phyloP scores from a whole-genome alignment of 495 filamentous ascomycete genomes.

The Aspergillus diversus region DNA sequence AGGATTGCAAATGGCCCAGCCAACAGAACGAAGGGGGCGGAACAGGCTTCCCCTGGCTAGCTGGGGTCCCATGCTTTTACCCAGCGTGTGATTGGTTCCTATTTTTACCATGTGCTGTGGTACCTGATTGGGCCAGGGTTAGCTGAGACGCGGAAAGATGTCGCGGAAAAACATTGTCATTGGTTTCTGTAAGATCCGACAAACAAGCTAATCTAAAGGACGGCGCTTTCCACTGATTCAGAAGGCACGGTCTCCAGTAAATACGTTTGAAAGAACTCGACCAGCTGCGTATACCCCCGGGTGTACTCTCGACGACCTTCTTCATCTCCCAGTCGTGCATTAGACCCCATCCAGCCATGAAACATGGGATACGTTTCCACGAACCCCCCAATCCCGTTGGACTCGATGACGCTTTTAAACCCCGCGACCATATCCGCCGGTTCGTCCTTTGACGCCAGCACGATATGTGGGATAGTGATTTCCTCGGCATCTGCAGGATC shows the following conservation, averaged over 20 bases:
- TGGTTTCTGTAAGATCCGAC: neutral
- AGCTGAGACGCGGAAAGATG: too few species aligned
- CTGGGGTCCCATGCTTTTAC: too few species aligned
- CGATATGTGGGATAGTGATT: neutral
- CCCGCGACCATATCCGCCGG: slow-evolving; percentile 3
- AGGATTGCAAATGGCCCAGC: too few species aligned
- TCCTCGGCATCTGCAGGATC: neutral
- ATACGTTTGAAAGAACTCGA: neutral
- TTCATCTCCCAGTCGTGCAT: neutral
- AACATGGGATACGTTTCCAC: neutral
- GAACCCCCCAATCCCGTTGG: neutral
- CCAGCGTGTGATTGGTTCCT: neutral
- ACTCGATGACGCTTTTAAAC: neutral
- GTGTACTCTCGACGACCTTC: neutral
- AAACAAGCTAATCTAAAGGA: neutral
- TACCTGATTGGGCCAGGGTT: too few species aligned
- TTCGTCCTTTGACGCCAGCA: neutral
- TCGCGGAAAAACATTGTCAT: neutral
- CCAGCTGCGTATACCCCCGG: neutral
- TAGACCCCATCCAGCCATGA: slow-evolving; percentile 1
- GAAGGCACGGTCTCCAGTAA: neutral
- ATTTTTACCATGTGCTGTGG: neutral
- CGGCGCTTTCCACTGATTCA: neutral
- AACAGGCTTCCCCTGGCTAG: too few species aligned
- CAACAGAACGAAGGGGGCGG: too few species aligned